Percentiles rank a stretch among this genome's conserved stretches.
These are phyloP conservation scores for Aspergillus nidulans DNA, from an alignment of 495 filamentous ascomycete species.

Conservation along the genomic window DNA sequence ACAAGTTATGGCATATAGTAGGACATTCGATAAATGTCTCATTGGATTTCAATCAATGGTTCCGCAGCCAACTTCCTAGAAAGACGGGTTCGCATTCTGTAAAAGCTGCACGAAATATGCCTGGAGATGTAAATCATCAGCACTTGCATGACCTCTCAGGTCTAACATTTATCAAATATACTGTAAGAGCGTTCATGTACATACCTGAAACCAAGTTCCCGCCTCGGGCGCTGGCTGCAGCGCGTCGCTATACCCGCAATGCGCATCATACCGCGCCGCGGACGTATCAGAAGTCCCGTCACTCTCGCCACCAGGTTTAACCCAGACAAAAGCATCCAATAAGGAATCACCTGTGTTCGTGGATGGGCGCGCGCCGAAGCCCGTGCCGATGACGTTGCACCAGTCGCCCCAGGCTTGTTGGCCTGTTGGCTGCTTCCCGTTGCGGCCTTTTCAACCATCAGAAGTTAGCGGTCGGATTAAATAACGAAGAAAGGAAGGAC, in stretches of 20 bases:
- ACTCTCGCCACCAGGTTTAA: slow-evolving; percentile 79
- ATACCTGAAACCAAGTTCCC: slow-evolving; percentile 64
- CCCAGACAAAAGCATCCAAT: slow-evolving; percentile 76
- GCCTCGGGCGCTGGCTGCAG: slow-evolving; percentile 69
- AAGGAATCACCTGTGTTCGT: slow-evolving; percentile 56
- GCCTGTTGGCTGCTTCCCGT: slow-evolving; percentile 58
- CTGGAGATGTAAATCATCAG: not conserved
- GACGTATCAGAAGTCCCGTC: slow-evolving; percentile 67
- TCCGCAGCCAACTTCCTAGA: no score
- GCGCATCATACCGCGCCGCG: slow-evolving; percentile 63
- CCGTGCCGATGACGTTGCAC: slow-evolving; percentile 75
- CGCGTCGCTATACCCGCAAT: slow-evolving; percentile 61
- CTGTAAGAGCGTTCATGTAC: not conserved
- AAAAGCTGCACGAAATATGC: slow-evolving; percentile 10
- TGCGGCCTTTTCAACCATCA: no score
- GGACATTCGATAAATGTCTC: no score
- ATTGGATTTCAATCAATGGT: no score
- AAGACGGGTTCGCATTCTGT: slow-evolving; percentile 12
- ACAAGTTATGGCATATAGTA: no score
- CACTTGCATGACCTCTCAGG: no score
- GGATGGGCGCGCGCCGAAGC: slow-evolving; percentile 68
- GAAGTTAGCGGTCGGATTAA: no score
- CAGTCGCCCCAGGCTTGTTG: slow-evolving; percentile 74
- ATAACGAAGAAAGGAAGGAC: no score
- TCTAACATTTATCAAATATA: no score